Evolutionary conservation across 495 filamentous ascomycete species (phyloP).

Genomic region (Pseudoneurospora amorphoporcata): DNA sequence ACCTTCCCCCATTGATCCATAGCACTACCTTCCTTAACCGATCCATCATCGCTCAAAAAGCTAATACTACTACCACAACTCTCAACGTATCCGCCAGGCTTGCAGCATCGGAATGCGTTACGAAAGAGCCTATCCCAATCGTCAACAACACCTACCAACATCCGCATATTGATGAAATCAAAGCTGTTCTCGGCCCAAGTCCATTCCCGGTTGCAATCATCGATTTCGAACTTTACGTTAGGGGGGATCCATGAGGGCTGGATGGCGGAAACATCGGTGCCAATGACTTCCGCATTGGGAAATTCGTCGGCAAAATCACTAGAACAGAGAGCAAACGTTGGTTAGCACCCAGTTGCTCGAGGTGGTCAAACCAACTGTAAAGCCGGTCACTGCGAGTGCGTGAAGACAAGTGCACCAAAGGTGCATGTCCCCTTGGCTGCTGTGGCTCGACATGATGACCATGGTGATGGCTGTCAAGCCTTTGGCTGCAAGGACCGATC

Average conservation of each 20-base stretch:
- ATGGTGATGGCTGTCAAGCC: neutral
- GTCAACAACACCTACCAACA: neutral
- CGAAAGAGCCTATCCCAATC: conserved; percentile 1
- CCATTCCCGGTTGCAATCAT: conserved; percentile 45
- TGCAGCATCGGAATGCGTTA: neutral
- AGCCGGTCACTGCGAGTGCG: neutral
- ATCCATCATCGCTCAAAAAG: conserved; percentile 18
- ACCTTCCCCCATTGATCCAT: conserved; percentile 23
- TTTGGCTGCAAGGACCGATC: neutral
- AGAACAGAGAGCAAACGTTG: neutral
- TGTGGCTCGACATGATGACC: neutral
- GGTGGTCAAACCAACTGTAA: neutral
- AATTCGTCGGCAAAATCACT: conserved; percentile 33
- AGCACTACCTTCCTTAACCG: conserved; percentile 15
- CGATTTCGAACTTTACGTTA: conserved; percentile 42
- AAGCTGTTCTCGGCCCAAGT: conserved; percentile 38
- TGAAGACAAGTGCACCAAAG: neutral
- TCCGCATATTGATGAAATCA: conserved; percentile 34
- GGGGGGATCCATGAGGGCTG: conserved; percentile 39
- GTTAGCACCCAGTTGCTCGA: neutral
- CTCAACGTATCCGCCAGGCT: conserved; percentile 11
- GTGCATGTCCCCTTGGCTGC: neutral
- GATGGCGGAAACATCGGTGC: conserved; percentile 52
- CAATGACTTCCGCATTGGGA: conserved; percentile 42
- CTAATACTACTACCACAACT: conserved; percentile 12